Base-by-base conservation (phyloP, 2,329 filamentous ascomycete genomes). In the Exophiala sideris region DNA sequence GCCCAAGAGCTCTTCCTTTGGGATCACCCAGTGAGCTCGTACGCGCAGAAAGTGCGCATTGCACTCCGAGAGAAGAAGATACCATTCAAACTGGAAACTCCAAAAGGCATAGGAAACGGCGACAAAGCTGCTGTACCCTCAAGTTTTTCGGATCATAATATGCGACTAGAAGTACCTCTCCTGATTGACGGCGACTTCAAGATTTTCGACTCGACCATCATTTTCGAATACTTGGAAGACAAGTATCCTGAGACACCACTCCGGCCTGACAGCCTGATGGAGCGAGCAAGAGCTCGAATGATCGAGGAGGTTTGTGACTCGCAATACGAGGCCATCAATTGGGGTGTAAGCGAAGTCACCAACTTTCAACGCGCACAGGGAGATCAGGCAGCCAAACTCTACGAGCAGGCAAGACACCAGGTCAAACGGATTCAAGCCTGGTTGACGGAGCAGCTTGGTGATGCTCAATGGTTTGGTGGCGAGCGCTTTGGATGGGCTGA, bases 221-320 rank as follows among this genome's bases (percentile, higher is more conserved):
- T 60, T 41, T 56, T 61, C 18, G 55, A 56, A 33, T 59, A 61
- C 42, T 21, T 61, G 20, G 56, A 59, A 35, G 58, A 61, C 35
- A 57, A 50, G 21, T 61, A 42, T 20, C 40, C 56, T 12, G 44
- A 54, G 18, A 14, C 33, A 10, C 38, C 48, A 6, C 51, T 60
- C 12, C 56, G 39, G 12, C 34, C 58, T 6, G 20, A 21, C 3
- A 18, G 38, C 12, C 33, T 56, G 12, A 21, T 29, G 10, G 51
- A 12, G 16, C 46, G 52, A 11, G 58, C 58, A 14, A 38, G 14
- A 32, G 56, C 53, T 1, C 48, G 49, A 1, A 58, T 61, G 52
- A 59, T 59, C 24, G 58, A 58, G 49, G 56, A 61, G 5, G 47
- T 61, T 2, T 58, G 56, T 32, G 56, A 56, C 36, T 59, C 58